Evolutionary conservation across 1,139 yeast genomes (phyloP), one percentile per base, ranked within the genome.

Genomic region (Candida gigantensis): DNA sequence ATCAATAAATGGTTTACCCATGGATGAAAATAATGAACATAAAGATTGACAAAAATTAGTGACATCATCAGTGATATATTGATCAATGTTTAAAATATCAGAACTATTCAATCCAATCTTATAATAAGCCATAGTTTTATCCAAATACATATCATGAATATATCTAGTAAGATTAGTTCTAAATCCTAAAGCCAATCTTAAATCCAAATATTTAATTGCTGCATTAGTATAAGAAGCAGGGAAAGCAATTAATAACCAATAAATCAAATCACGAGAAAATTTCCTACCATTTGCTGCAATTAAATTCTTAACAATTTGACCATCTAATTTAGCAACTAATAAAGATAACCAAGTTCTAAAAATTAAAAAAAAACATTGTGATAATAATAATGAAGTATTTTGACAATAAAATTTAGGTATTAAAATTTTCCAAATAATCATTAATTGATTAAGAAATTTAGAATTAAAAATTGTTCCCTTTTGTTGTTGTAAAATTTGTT

Each of bases 171-270:
- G 69, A 49, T 84, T 83, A 1, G 95, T 84, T 65, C 97, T 77
- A 65, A 90, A 90, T 51, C 86, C 87, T 44, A 88, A 72, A 11
- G 96, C 80, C 41, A 90, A 67, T 50, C 88, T 75, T 51, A 83
- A 77, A 40, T 90, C 88, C 51, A 90, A 65, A 54, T 79, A 87
- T 54, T 84, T 86, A 55, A 90, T 90, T 42, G 94, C 90, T 33
- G 96, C 85, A 60, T 90, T 90, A 15, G 96, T 86, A 57, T 88
- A 90, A 2, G 95, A 83, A 1, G 97, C 96, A 1, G 97, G 97
- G 47, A 89, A 81, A 1, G 97, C 97, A 55, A 90, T 80, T 45
- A 86, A 65, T 42, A 90, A 74, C 97, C 97, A 90, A 58, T 85
- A 84, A 9, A 79, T 74, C 58, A 90, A 68, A 54, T 90, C 96